phyloP scores from a whole-genome alignment of 768 basidiomycete genomes.

The Dacryopinax primogenitus region DNA sequence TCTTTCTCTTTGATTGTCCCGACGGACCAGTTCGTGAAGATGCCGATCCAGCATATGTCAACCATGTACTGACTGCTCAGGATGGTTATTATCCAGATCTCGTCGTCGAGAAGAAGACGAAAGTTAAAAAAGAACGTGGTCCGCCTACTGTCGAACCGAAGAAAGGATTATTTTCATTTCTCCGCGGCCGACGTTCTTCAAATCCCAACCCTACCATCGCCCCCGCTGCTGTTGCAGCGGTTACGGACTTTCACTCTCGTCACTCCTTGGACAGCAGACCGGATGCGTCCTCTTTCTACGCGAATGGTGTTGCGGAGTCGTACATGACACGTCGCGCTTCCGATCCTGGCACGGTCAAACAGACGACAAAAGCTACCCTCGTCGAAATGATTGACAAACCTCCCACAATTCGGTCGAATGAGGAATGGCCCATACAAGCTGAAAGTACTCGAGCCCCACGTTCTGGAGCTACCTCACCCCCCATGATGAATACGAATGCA shows the following conservation, averaged over 20 bases:
- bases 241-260: not conserved
- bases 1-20: constrained; percentile 1
- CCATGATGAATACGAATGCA: not conserved
- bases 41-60: not conserved
- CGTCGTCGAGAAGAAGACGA: not conserved
- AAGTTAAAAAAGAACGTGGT: not conserved
- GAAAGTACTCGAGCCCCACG: not conserved
- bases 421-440: not conserved
- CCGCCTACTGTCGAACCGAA: not conserved
- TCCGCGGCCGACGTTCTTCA: not conserved
- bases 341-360: not conserved
- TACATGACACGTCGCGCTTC: not conserved
- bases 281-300: constrained; percentile 1
- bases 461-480: not conserved
- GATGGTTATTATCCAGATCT: not conserved
- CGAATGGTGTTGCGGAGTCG: not conserved
- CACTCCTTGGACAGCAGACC: not conserved
- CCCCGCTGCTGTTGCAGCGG: not conserved
- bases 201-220: not conserved
- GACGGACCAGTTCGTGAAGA: not conserved
- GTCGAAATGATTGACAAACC: not conserved
- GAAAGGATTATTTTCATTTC: not conserved
- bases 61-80: not conserved
- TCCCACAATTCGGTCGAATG: not conserved
- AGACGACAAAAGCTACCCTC: not conserved